These are phyloP conservation scores for Canna indica DNA, from an alignment of 176 grass and related monocot genomes.

Conservation along the genomic window DNA sequence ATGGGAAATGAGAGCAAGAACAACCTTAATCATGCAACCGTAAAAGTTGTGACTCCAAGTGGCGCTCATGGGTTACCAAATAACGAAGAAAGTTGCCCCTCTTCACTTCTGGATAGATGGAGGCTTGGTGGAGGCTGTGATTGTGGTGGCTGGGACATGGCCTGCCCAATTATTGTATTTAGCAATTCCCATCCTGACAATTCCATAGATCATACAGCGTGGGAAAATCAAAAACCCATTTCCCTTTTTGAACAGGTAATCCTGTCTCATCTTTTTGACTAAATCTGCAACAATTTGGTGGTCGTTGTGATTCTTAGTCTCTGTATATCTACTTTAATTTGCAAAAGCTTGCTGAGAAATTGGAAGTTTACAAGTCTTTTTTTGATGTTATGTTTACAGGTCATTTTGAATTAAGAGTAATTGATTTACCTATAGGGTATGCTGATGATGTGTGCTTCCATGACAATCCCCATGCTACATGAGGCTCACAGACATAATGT, in stretches of 20 bases:
- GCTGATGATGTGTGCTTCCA: not conserved
- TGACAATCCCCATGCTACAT: not conserved
- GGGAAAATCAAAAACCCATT: conserved; percentile 47
- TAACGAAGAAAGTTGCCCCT: conserved; percentile 53
- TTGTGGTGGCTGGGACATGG: conserved; percentile 98
- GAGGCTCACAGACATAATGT: too few species aligned
- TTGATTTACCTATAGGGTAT: not conserved
- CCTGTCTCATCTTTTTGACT: conserved; percentile 4
- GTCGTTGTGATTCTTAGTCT: not conserved
- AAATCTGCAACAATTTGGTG: not conserved
- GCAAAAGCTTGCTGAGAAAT: not conserved
- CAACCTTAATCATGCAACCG: conserved; percentile 19
- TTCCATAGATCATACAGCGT: conserved; percentile 38
- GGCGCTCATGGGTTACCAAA: conserved; percentile 69
- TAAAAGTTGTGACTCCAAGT: conserved; percentile 52
- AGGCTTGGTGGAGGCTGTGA: conserved; percentile 80
- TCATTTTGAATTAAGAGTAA: too few species aligned
- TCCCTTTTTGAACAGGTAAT: conserved; percentile 66
- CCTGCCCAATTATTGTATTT: conserved; percentile 81
- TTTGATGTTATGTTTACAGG: too few species aligned
- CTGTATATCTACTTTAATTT: not conserved
- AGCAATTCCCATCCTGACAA: conserved; percentile 43
- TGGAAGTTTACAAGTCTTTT: not conserved
- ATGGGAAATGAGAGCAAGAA: not conserved
- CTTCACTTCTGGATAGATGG: conserved; percentile 70